Base-by-base conservation (phyloP, 176 grass and related monocot genomes). In the Guadua angustifolia region DNA sequence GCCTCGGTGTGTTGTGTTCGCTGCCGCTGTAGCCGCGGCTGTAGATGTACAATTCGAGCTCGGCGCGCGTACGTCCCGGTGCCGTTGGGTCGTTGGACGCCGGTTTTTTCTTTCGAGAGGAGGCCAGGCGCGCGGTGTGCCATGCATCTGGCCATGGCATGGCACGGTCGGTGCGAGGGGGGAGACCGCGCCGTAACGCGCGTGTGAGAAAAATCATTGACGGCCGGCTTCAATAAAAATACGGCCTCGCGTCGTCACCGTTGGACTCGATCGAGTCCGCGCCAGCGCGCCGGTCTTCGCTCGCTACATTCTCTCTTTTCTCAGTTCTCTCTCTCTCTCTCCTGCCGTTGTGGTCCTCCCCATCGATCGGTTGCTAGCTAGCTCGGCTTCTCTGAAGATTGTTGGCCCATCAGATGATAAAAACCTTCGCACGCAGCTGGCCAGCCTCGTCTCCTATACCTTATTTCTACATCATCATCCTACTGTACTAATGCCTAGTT, bases 401-500 rank as follows among this genome's bases (percentile, higher is more conserved):
- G 84, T 83, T 86, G 18, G 40, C 88, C 69, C 59, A 86, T 90
- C 79, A 57, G 74, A 90, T 68, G 88, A 86, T 79, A 90, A 83
- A 83, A 90, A 49, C 79, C 38, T 90, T 82, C 46, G 58, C 88
- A 22, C 66, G 77, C 71, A 69, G 73, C 73, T 86, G 83, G 86
- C 73, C 73, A 13, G 43, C 35, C 19, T 74, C 75, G 58, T n/a
- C 80, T 60, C 21, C 67, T 52, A 45, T 10, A 26, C 22, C 56
- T 65, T 7, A 22, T 66, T 78, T 59, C 38, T 10, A 22, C 29
- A 21, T 49, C 63, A 19, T 51, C 33, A 44, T 73, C 80, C 39
- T 53, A 4, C 8, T 69, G 55, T 4, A 36, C 45, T 53, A 82
- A 77, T 69, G 24, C 13, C 57, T 67, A 46, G 74, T 17, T 21